Base-by-base conservation (phyloP, 2,329 filamentous ascomycete species). In the Aspergillus sp. region DNA sequence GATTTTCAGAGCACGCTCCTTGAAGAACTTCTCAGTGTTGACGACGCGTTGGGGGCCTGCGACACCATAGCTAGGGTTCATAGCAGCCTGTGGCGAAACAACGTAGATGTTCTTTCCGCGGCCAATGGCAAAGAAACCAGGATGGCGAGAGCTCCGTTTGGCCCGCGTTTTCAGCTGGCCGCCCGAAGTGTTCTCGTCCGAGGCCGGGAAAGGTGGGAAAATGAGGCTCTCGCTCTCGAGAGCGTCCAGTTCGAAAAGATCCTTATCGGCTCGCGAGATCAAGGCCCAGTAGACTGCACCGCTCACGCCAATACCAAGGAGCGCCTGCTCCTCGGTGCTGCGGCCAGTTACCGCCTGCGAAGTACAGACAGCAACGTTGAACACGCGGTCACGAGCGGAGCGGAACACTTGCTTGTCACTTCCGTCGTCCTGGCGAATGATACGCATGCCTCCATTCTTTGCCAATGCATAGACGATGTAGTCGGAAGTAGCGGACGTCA, bases 271-370 rank as follows among this genome's bases (percentile, higher is more conserved):
- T 57, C 91, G 89, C 62, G 87, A 89, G 67, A 96, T 87, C 72
- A 91, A 85, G 10, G 92, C 89, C 91, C 95, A 99, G 80, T 98
- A 97, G n/a, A 98, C 92, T 9, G 93, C 91, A 48, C 95, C 96
- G 70, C 94, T 96, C 68, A 97, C 89, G 61, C 94, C 94, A 59
- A 95, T 98, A 43, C 91, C 94, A 58, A 99, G 89, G 57, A 98
- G 89, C 50, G 91, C 87, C 75, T 99, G 92, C 57, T 89, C 86
- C 39, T 88, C 87, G 19, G 83, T 78, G 19, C 80, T 77, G 17
- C 81, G 78, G 45, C 78, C 74, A 17, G 84, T 80, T 45, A 83
- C 53, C 10, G 39, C 75, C 3, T 86, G 82, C 4, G 87, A 88
- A 21, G 88, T 86, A 57, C 91, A 96, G 65, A 97, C 86, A 67